Conservation (phyloP, 371 early-diverging fungal genomes). For the Racocetra persica region DNA sequence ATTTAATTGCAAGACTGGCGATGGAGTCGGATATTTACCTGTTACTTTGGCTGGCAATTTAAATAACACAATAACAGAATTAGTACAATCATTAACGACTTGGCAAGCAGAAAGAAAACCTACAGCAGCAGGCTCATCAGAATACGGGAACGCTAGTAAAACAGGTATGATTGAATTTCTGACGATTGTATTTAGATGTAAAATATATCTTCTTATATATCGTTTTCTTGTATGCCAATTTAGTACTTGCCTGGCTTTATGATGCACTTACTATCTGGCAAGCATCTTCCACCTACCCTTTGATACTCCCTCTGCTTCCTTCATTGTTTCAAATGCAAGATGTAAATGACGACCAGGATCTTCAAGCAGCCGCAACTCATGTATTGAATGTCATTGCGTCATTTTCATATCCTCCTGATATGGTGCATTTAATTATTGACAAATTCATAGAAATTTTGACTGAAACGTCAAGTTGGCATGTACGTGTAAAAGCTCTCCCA, state of each 20-base stretch:
- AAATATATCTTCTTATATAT: neutral
- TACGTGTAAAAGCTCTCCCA: slow-evolving; percentile 74
- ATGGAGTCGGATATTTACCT: slow-evolving; percentile 57
- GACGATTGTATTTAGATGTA: neutral
- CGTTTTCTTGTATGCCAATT: neutral
- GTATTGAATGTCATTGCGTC: slow-evolving; percentile 62
- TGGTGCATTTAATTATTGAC: slow-evolving; percentile 61
- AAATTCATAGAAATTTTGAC: slow-evolving; percentile 63
- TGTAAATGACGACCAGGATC: slow-evolving; percentile 76
- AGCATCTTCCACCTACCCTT: slow-evolving; percentile 61
- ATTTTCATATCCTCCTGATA: slow-evolving; percentile 62
- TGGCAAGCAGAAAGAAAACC: slow-evolving; percentile 56
- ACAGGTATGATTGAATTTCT: slow-evolving; percentile 58
- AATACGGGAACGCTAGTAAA: slow-evolving; percentile 76
- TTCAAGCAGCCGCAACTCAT: slow-evolving; percentile 65
- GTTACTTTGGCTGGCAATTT: slow-evolving; percentile 47
- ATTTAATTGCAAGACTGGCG: slow-evolving; percentile 46
- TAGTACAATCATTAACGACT: slow-evolving; percentile 50
- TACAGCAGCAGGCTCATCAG: slow-evolving; percentile 55
- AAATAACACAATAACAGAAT: slow-evolving; percentile 44
- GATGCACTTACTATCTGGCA: slow-evolving; percentile 62
- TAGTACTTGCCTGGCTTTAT: slow-evolving; percentile 74
- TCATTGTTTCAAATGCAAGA: slow-evolving; percentile 78
- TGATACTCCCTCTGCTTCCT: slow-evolving; percentile 61
- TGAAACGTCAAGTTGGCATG: slow-evolving; percentile 75